Conservation (phyloP, 352 stramenopile species). For the Pythium oligandrum region DNA sequence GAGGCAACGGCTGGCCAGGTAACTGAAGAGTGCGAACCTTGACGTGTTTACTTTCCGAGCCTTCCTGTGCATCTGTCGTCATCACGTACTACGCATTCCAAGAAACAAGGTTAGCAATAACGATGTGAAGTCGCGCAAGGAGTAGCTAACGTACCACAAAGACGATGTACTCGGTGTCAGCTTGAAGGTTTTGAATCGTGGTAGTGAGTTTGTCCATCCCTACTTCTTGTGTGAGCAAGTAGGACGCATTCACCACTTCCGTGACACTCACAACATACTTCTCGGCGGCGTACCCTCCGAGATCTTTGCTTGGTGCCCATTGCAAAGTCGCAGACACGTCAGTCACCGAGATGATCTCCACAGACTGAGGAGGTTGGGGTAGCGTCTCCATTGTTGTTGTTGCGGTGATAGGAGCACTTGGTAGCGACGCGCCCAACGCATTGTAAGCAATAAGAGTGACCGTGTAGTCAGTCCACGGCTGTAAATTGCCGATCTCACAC, state of each 20-base stretch:
- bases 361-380: slow-evolving; percentile 18
- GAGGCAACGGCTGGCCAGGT: background rate
- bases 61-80: background rate
- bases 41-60: background rate
- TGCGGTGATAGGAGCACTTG: slow-evolving; percentile 13
- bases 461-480: slow-evolving; percentile 32
- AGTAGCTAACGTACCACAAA: background rate
- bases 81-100: background rate
- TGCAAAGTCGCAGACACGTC: slow-evolving; percentile 17
- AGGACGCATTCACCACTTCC: too few species aligned
- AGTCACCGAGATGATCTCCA: slow-evolving; percentile 6
- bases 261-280: slow-evolving; percentile 27
- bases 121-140: background rate
- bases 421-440: slow-evolving; percentile 21
- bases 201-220: background rate
- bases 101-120: background rate
- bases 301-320: slow-evolving; percentile 36
- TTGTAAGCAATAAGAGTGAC: slow-evolving; percentile 31
- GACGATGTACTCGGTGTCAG: background rate
- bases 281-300: slow-evolving; percentile 40
- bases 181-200: background rate
- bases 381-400: slow-evolving; percentile 22
- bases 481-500: slow-evolving; percentile 26
- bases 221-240: too few species aligned
- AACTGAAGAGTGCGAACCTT: background rate